These are phyloP conservation scores for Xylaria castorea DNA, from an alignment of 495 filamentous ascomycete genomes.

Conservation along the genomic window DNA sequence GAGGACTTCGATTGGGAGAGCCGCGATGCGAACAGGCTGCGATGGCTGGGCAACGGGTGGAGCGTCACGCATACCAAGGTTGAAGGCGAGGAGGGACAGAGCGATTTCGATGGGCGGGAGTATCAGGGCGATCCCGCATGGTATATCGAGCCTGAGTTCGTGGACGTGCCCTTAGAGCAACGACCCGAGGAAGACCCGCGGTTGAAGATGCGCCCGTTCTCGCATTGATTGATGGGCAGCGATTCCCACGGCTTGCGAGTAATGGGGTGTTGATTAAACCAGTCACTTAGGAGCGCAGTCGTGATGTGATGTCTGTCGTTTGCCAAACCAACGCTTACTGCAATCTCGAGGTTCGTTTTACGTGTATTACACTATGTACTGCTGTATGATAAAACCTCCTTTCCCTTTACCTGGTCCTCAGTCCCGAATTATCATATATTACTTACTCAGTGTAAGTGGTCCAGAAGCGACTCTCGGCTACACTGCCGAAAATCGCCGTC, in stretches of 20 bases:
- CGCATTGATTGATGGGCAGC: slow-evolving; percentile 48
- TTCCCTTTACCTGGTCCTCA: neutral
- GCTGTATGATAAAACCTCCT: neutral
- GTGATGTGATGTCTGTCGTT: too few species aligned
- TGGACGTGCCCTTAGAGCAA: slow-evolving; percentile 48
- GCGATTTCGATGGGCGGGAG: slow-evolving; percentile 26
- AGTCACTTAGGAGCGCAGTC: neutral
- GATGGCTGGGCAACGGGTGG: slow-evolving; percentile 61
- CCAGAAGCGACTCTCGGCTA: neutral
- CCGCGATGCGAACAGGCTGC: slow-evolving; percentile 42
- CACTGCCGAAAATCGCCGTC: neutral
- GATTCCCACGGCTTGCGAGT: neutral
- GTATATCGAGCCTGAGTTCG: slow-evolving; percentile 56
- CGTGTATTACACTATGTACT: neutral
- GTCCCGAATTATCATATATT: neutral
- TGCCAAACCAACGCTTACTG: neutral
- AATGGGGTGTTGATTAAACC: neutral
- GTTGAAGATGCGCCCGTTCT: slow-evolving; percentile 54
- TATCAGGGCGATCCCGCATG: slow-evolving; percentile 52
- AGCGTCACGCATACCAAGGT: slow-evolving; percentile 48
- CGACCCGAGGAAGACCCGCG: slow-evolving; percentile 53
- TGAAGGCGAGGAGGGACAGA: slow-evolving; percentile 21
- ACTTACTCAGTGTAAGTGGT: neutral
- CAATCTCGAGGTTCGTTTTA: neutral
- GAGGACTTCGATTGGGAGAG: slow-evolving; percentile 53